Evolutionary conservation across 495 filamentous ascomycete species (phyloP), one percentile per base, ranked within the genome.

Genomic region (Penicillium flavigenum): DNA sequence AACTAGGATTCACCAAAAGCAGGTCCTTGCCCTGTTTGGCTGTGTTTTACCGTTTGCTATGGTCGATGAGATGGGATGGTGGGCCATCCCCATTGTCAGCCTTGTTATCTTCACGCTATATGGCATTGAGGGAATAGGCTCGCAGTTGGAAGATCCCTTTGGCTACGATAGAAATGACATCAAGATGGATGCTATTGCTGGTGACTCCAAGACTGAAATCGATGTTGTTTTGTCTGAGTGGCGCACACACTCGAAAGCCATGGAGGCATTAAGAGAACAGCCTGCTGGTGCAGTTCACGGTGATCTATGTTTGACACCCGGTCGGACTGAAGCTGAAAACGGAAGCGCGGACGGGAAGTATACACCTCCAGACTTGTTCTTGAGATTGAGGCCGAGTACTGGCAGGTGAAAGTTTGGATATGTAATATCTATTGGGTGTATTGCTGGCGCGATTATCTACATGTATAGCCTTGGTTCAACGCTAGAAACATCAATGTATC

Each of bases 161-260:
- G 87, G 88, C 7, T 82, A 84, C 59, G 87, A 89, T 59, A 81
- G 81, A 59, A 90, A 89, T 55, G 88, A 90, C 67, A 90, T 91
- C 71, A 88, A 88, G 65, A 88, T 90, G 81, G 88, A 90, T 65
- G 86, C 80, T 11, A 83, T 90, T 54, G 83, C 87, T 8, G 83
- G 86, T 46, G 88, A 91, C 65, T 74, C 82, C 38, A 76, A 83
- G 52, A 78, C 71, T 38, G 88, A 91, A 72, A 78, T 88, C 29
- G 76, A 81, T 49, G 85, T 86, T 19, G 70, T 89, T 47, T 61
- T 90, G 2, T 75, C 79, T 1, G 85, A 87, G 57, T 91, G 88
- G 87, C 79, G 76, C 55, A 76, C 50, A 8, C 45, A 65, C 17
- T 63, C 48, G 19, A 68, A 68, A 54, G 63, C 66, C 6, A 63